A percentile compares a stretch with the other conserved stretches of the same genome.
Conservation (phyloP, 306 rosid genomes). For the Medicago ruthenica region DNA sequence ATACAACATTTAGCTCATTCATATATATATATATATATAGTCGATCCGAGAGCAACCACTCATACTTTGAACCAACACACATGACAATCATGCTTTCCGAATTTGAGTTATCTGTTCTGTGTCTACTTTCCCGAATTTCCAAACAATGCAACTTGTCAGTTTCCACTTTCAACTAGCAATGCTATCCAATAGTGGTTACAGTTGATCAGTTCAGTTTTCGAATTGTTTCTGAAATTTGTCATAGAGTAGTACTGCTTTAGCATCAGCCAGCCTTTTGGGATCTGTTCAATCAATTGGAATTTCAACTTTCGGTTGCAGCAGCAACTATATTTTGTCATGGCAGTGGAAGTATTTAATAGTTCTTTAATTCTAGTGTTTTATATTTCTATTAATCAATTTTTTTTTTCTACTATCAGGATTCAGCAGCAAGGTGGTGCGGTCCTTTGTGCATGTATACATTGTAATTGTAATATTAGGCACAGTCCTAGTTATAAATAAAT, state of each 20-base stretch:
- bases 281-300: no score
- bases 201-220: conserved; percentile 26
- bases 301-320: not conserved
- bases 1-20: no score
- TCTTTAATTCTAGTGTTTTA: conserved; percentile 40
- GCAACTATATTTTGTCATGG: conserved; percentile 34
- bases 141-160: conserved; percentile 28
- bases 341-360: conserved; percentile 38
- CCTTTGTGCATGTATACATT: not conserved
- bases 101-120: not conserved
- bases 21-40: no score
- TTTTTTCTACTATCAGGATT: no score
- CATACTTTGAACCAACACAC: no score
- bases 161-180: conserved; percentile 32
- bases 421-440: not conserved
- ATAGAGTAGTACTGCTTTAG: conserved; percentile 22
- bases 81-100: no score
- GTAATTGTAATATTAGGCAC: not conserved
- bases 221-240: conserved; percentile 27
- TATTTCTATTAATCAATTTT: not conserved
- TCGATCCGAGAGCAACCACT: no score
- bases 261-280: not conserved
- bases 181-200: conserved; percentile 15
- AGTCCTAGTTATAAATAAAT: not conserved
- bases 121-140: conserved; percentile 20